These are phyloP conservation scores for Benincasa hispida DNA, from an alignment of 306 rosid species.

Conservation along the genomic window DNA sequence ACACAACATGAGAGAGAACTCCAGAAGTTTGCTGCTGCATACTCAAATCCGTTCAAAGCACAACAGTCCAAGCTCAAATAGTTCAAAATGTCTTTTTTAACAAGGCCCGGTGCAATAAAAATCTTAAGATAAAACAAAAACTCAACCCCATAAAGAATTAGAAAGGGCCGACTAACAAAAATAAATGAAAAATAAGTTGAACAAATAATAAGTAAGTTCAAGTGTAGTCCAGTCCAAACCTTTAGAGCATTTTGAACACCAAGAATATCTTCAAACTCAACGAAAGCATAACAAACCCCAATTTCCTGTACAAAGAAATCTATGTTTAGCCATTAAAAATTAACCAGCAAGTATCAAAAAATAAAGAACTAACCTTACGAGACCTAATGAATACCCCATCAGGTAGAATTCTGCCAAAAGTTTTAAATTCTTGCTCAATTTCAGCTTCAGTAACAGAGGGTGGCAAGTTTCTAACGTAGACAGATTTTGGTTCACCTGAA, in stretches of 20 bases:
- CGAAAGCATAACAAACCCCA: constrained; percentile 93
- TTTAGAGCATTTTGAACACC: constrained; percentile 81
- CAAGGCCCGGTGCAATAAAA: not conserved
- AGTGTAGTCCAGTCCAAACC: constrained; percentile 25
- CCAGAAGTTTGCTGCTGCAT: not conserved
- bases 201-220: not conserved
- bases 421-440: constrained; percentile 64
- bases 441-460: constrained; percentile 67
- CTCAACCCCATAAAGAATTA: not conserved
- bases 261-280: constrained; percentile 76
- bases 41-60: not conserved
- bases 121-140: not conserved
- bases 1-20: not conserved
- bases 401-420: constrained; percentile 63
- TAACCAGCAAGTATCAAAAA: not conserved
- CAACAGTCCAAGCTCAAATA: not conserved
- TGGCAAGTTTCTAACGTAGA: constrained; percentile 82
- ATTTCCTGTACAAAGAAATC: constrained; percentile 54
- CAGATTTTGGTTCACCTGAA: constrained; percentile 81
- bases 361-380: constrained; percentile 43
- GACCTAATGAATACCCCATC: constrained; percentile 84
- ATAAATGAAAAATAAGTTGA: not conserved
- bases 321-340: constrained; percentile 13
- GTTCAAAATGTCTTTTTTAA: not conserved
- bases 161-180: not conserved